phyloP scores from a whole-genome alignment of 2,329 filamentous ascomycete genomes.

The Stylonectria norvegica region DNA sequence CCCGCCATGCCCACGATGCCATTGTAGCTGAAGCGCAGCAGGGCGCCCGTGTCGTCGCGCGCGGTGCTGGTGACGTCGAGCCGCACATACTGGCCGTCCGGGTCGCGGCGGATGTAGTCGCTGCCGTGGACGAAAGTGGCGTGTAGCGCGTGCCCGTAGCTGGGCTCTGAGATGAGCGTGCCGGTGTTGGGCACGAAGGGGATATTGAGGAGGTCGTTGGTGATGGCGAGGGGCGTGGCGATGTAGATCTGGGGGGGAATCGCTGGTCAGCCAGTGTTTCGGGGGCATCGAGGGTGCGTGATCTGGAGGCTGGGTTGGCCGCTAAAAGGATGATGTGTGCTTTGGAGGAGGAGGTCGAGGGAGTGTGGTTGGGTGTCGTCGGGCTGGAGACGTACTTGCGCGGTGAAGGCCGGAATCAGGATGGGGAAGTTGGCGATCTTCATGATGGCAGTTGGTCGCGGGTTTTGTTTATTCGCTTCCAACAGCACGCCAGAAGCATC shows the following conservation, averaged over 20 bases:
- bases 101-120: slow-evolving; percentile 40
- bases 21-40: slow-evolving; percentile 37
- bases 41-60: slow-evolving; percentile 29
- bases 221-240: slow-evolving; percentile 32
- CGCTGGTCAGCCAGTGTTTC: neutral
- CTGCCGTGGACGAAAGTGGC: slow-evolving; percentile 38
- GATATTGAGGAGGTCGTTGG: slow-evolving; percentile 32
- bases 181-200: slow-evolving; percentile 30
- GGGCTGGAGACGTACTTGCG: slow-evolving; percentile 28
- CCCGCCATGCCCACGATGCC: slow-evolving; percentile 36
- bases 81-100: slow-evolving; percentile 34
- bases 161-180: slow-evolving; percentile 34
- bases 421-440: slow-evolving; percentile 35
- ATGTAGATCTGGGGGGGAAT: slow-evolving; percentile 30
- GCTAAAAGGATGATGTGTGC: too few relatives aligned
- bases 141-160: slow-evolving; percentile 34
- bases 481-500: neutral
- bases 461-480: neutral
- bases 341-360: slow-evolving; percentile 1
- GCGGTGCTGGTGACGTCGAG: slow-evolving; percentile 38
- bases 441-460: slow-evolving; percentile 18
- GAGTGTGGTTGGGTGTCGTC: neutral
- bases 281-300: neutral
- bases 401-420: slow-evolving; percentile 38
- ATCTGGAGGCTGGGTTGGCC: too few relatives aligned